Conservation (phyloP, 495 filamentous ascomycete genomes). For the Glonium stellatum region DNA sequence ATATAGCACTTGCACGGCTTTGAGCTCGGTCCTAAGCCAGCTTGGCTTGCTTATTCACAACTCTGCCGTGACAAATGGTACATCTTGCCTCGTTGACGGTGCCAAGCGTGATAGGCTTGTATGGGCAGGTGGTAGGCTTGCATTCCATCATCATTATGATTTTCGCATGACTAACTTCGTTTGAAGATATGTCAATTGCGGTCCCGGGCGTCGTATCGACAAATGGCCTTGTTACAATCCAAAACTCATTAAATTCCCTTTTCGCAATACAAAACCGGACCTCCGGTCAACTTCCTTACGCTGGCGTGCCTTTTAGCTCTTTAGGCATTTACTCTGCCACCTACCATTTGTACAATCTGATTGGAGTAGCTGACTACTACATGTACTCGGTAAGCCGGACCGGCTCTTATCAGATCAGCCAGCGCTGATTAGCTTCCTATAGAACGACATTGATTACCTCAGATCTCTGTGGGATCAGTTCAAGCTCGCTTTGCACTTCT, state of each 20-base stretch:
- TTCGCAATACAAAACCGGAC: conserved; percentile 39
- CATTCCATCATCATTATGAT: neutral
- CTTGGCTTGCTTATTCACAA: too few relatives aligned
- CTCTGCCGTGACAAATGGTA: too few relatives aligned
- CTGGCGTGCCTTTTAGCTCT: conserved; percentile 22
- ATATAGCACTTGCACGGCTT: too few relatives aligned
- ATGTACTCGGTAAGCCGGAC: too few relatives aligned
- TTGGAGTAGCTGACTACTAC: too few relatives aligned
- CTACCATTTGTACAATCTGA: too few relatives aligned
- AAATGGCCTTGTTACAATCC: conserved; percentile 40
- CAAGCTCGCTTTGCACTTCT: too few relatives aligned
- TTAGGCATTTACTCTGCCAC: conserved; percentile 29
- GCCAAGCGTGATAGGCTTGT: conserved; percentile 22
- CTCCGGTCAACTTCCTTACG: conserved; percentile 31
- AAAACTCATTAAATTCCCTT: conserved; percentile 43
- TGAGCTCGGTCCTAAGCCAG: too few relatives aligned
- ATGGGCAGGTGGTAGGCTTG: conserved; percentile 12
- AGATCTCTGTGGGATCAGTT: too few relatives aligned
- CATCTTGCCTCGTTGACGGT: conserved; percentile 22
- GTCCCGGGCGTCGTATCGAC: conserved; percentile 44
- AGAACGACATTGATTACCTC: too few relatives aligned
- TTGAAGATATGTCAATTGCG: conserved; percentile 41
- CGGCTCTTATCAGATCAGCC: too few relatives aligned
- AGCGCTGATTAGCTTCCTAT: too few relatives aligned
- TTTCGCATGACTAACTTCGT: neutral